Conservation (phyloP, 2,329 filamentous ascomycete genomes). For the Zymoseptoria brevis region DNA sequence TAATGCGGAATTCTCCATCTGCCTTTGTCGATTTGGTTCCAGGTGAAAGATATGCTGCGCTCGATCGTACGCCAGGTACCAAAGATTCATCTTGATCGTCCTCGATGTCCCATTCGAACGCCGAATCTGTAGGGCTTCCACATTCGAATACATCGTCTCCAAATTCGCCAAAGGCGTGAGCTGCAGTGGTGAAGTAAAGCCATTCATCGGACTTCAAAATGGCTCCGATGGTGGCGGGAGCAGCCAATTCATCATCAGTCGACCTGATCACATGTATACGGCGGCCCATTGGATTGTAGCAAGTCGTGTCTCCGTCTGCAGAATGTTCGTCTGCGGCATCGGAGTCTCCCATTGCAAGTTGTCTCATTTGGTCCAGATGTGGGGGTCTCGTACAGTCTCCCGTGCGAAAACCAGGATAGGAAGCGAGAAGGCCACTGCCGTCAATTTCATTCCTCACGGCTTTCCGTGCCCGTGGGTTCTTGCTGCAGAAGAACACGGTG, state of each 20-base stretch:
- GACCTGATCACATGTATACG: neutral
- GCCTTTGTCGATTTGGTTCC: neutral
- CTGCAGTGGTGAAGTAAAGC: slow-evolving; percentile 6
- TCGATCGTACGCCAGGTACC: neutral
- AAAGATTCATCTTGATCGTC: neutral
- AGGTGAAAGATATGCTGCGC: neutral
- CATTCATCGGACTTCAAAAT: slow-evolving; percentile 1
- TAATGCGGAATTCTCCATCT: neutral
- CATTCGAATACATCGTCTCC: neutral
- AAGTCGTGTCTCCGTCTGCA: neutral
- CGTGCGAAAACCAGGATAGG: slow-evolving; percentile 1
- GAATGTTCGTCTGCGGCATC: neutral
- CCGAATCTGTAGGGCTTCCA: neutral
- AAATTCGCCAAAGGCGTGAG: slow-evolving; percentile 2
- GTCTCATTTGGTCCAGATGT: slow-evolving; percentile 2
- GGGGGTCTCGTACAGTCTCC: slow-evolving; percentile 6
- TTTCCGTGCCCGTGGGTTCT: neutral
- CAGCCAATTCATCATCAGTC: neutral
- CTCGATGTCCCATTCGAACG: slow-evolving; percentile 1
- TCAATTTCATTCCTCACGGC: slow-evolving; percentile 2
- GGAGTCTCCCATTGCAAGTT: slow-evolving; percentile 1
- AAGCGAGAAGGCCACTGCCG: neutral
- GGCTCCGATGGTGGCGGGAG: slow-evolving; percentile 1
- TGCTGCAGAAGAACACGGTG: slow-evolving; percentile 6
- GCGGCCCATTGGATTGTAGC: neutral